These are phyloP conservation scores for Aristolochia californica DNA, from an alignment of 164 flowering plant species.

Conservation along the genomic window DNA sequence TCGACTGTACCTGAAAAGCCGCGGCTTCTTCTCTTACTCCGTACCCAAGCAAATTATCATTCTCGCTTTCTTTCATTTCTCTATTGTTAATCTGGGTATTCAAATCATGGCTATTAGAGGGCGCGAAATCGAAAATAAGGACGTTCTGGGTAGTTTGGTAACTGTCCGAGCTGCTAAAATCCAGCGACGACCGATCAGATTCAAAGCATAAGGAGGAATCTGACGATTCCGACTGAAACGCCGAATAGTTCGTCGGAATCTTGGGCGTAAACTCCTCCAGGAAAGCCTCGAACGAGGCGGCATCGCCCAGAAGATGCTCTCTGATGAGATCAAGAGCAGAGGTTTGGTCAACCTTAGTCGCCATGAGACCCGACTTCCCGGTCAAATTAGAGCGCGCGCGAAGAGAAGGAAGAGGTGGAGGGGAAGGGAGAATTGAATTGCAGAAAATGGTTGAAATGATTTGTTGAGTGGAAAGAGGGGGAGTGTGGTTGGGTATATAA, in stretches of 20 bases:
- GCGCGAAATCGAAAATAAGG: not conserved
- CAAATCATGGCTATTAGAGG: not conserved
- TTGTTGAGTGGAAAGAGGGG: not conserved
- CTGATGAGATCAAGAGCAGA: constrained; percentile 27
- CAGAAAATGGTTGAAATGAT: constrained; percentile 3
- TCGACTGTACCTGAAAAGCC: no score
- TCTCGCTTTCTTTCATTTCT: no score
- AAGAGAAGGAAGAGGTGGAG: not conserved
- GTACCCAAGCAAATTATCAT: no score
- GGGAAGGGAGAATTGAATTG: not conserved
- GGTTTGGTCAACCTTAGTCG: constrained; percentile 13
- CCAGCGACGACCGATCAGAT: no score
- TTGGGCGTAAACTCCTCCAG: not conserved
- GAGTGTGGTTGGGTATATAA: constrained; percentile 3
- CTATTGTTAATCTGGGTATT: not conserved
- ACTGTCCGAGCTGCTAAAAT: not conserved
- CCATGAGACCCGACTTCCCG: constrained; percentile 13
- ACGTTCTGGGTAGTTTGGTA: not conserved
- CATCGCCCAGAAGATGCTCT: constrained; percentile 27
- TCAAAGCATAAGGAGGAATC: not conserved
- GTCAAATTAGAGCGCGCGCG: not conserved
- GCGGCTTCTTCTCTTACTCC: no score
- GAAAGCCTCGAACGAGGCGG: not conserved
- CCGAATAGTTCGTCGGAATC: not conserved
- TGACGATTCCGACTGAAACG: no score